Percentiles rank a stretch among this genome's conserved stretches.
Conservation (phyloP, 306 rosid species). For the Dalbergia cultrata region DNA sequence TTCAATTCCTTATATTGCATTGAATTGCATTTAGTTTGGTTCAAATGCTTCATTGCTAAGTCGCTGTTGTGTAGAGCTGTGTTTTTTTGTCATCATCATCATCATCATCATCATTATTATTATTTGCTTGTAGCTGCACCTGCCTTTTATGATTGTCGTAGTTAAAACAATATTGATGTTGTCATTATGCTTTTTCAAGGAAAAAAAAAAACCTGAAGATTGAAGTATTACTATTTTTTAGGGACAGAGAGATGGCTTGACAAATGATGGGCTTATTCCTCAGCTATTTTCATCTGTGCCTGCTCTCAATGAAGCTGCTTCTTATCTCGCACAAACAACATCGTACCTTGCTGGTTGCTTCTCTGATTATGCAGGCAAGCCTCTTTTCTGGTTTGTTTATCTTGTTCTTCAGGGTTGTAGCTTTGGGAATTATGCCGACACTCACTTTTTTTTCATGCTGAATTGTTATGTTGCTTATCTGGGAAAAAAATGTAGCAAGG, state of each 20-base stretch:
- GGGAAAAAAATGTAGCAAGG: conserved; percentile 15
- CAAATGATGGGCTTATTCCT: conserved; percentile 75
- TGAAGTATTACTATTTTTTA: conserved; percentile 35
- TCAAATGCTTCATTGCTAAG: conserved; percentile 17
- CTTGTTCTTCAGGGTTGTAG: conserved; percentile 28
- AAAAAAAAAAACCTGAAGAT: neutral
- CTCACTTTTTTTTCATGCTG: conserved; percentile 15
- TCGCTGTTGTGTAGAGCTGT: conserved; percentile 24
- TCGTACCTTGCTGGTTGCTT: conserved; percentile 82
- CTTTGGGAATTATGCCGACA: conserved; percentile 14
- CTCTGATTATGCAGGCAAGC: conserved; percentile 82
- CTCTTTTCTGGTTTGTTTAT: conserved; percentile 41
- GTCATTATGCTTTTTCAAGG: neutral
- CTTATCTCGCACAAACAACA: conserved; percentile 91
- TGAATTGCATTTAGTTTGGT: conserved; percentile 6
- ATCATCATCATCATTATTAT: neutral
- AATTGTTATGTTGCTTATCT: conserved; percentile 32
- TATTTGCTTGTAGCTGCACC: neutral
- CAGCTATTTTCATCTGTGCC: conserved; percentile 87
- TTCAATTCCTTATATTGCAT: neutral
- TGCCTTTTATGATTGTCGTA: conserved; percentile 29
- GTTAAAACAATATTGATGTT: conserved; percentile 12
- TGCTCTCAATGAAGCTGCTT: conserved; percentile 85
- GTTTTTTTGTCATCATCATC: neutral
- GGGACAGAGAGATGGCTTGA: conserved; percentile 57